Evolutionary conservation across 139 green algal species (phyloP), one percentile per base, ranked within the genome.

Genomic region (Limnomonas spitsbergensis): DNA sequence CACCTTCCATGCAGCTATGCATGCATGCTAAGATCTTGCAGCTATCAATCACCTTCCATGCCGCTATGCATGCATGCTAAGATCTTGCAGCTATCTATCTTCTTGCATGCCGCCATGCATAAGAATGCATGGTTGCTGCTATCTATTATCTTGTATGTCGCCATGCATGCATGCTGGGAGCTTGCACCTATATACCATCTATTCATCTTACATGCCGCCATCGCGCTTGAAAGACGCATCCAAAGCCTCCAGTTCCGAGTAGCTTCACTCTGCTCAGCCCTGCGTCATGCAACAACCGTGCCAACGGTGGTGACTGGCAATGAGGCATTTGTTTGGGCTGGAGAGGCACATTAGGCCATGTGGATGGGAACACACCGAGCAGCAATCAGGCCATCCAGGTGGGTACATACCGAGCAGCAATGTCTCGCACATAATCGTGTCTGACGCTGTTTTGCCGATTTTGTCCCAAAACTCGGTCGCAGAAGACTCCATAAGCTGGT

Each of bases 151-250:
- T n/a, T n/a, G n/a, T n/a, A n/a, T n/a, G n/a, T n/a, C n/a, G n/a
- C n/a, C n/a, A n/a, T n/a, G n/a, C n/a, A n/a, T n/a, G n/a, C n/a
- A n/a, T n/a, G n/a, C n/a, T n/a, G n/a, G n/a, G n/a, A n/a, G n/a
- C n/a, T n/a, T n/a, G n/a, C n/a, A n/a, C n/a, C n/a, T n/a, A n/a
- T 20, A 61, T 29, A 20, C 47, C 47, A 61, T 14, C 47, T 14
- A 61, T 61, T 61, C 47, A 61, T 29, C 47, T 61, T 20, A 61
- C 47, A 61, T 61, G 47, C 14, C 47, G 47, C 47, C 47, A 61
- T 61, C 47, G 14, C 14, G 47, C 47, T 61, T 61, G 47, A 61
- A 61, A 61, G 20, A 61, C 47, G 20, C 47, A 61, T 14, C 47
- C 47, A 61, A 61, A 61, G 14, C 47, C 47, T 14, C 47, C 47